Percentiles rank a stretch among this genome's conserved stretches.
phyloP scores from a whole-genome alignment of 257 asterid genomes.

The Gentiana macrophylla region DNA sequence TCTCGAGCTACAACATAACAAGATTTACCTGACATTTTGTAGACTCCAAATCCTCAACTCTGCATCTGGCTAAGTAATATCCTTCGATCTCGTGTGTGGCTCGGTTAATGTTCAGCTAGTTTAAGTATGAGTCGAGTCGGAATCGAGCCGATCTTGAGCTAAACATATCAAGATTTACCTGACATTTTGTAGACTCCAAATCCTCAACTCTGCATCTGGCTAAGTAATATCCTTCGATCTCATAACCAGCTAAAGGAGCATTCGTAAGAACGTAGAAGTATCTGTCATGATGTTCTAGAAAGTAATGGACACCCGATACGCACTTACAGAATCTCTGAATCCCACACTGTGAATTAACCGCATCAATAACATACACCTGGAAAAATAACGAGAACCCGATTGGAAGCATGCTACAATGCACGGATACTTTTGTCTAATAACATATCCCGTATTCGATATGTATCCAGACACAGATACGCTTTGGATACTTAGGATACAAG shows the following conservation, averaged over 20 bases:
- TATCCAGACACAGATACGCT: too few relatives aligned
- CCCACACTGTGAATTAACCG: constrained; percentile 36
- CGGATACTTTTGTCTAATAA: too few relatives aligned
- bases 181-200: constrained; percentile 33
- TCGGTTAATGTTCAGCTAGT: too few relatives aligned
- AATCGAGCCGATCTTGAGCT: too few relatives aligned
- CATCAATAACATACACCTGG: constrained; percentile 76
- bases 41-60: constrained; percentile 43
- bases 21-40: constrained; percentile 43
- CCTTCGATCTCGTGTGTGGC: constrained; percentile 20
- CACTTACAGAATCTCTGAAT: constrained; percentile 66
- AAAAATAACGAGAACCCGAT: constrained; percentile 13
- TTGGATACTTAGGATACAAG: not conserved
- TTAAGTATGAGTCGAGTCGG: too few relatives aligned
- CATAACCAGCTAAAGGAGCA: constrained; percentile 46
- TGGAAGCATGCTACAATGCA: constrained; percentile 2
- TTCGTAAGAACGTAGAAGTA: constrained; percentile 71
- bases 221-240: constrained; percentile 45
- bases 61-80: constrained; percentile 63
- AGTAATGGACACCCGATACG: constrained; percentile 72
- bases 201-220: constrained; percentile 60
- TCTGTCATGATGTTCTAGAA: constrained; percentile 68
- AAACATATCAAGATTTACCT: constrained; percentile 27
- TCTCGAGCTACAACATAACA: not conserved
- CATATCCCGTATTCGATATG: too few relatives aligned